Conservation (phyloP, 768 basidiomycete species). For the Suillus tomentosus region DNA sequence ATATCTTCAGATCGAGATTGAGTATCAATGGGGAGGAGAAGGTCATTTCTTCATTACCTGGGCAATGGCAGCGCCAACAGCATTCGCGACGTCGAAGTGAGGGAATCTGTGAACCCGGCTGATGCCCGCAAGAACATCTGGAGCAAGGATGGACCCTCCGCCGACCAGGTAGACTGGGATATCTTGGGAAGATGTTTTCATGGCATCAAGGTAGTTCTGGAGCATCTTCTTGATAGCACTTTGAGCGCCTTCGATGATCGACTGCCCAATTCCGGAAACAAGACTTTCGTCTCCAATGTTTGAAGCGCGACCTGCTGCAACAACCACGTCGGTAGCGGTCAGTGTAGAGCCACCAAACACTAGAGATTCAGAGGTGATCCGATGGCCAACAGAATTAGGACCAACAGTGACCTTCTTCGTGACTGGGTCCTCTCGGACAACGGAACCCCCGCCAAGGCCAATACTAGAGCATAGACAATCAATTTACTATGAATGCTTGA, state of each 20-base stretch:
- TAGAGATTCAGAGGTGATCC: constrained; percentile 47
- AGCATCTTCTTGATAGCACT: constrained; percentile 43
- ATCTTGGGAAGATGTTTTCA: constrained; percentile 65
- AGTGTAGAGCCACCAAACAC: constrained; percentile 58
- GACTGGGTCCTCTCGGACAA: constrained; percentile 39
- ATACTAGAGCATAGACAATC: constrained; percentile 38
- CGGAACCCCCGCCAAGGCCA: constrained; percentile 66
- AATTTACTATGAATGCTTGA: background rate
- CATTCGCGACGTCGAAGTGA: constrained; percentile 59
- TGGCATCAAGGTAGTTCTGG: constrained; percentile 54
- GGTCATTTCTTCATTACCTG: constrained; percentile 24
- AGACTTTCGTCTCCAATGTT: constrained; percentile 29
- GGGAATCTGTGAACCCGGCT: constrained; percentile 51
- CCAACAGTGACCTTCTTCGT: constrained; percentile 52
- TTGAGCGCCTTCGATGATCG: constrained; percentile 37
- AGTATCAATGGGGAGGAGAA: background rate
- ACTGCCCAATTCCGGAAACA: constrained; percentile 24
- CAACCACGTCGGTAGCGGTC: constrained; percentile 64
- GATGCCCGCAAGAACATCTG: constrained; percentile 52
- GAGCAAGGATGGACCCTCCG: constrained; percentile 63
- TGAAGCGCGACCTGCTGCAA: constrained; percentile 39
- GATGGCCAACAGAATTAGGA: constrained; percentile 66
- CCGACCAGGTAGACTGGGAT: constrained; percentile 64
- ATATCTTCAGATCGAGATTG: constrained; percentile 33
- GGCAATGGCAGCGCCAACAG: constrained; percentile 56